Conservation (phyloP, 208 protist species). For the Endotrypanum monterogeii region DNA sequence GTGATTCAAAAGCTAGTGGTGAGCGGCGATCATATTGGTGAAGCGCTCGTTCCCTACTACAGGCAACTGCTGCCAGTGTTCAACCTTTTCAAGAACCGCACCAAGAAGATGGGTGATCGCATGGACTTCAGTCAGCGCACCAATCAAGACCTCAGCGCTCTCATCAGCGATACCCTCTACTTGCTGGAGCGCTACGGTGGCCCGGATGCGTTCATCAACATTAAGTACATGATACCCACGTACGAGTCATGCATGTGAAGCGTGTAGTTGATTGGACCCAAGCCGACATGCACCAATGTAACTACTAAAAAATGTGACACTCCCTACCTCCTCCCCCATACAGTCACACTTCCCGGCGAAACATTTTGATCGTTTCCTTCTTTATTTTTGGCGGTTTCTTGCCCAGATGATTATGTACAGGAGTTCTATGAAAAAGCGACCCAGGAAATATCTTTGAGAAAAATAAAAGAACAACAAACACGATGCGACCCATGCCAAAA, state of each 20-base stretch:
- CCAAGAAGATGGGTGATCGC: slow-evolving; percentile 90
- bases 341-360: too few species aligned
- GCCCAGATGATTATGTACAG: too few species aligned
- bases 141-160: slow-evolving; percentile 91
- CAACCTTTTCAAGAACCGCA: slow-evolving; percentile 97
- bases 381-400: too few species aligned
- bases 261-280: not conserved
- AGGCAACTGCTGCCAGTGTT: slow-evolving; percentile 98
- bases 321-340: not conserved
- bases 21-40: slow-evolving; percentile 94
- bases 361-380: too few species aligned
- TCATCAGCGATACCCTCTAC: slow-evolving; percentile 98
- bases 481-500: not conserved
- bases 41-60: slow-evolving; percentile 99
- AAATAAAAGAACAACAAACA: not conserved
- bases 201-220: slow-evolving; percentile 95
- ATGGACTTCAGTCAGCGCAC: slow-evolving; percentile 97
- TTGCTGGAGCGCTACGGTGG: slow-evolving; percentile 92
- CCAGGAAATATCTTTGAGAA: too few species aligned
- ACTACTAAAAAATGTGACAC: not conserved
- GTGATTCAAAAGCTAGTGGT: slow-evolving; percentile 97
- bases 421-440: too few species aligned
- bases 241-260: slow-evolving; percentile 88
- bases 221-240: slow-evolving; percentile 96
- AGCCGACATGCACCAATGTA: not conserved